Base-by-base conservation (phyloP, 2,329 filamentous ascomycete species). In the Lasiodiplodia gonubiensis region DNA sequence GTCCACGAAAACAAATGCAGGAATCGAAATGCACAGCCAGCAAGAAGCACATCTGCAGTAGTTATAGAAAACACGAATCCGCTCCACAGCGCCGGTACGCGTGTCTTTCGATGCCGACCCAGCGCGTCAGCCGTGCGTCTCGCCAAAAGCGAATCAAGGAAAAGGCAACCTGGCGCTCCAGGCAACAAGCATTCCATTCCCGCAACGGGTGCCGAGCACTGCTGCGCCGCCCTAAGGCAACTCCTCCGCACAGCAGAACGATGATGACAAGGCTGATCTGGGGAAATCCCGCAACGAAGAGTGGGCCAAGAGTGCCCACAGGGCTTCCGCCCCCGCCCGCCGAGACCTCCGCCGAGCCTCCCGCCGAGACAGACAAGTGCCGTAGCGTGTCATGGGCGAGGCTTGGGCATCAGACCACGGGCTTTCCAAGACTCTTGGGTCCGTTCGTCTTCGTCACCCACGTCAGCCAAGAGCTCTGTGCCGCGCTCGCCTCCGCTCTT, bases 331-430 rank as follows among this genome's bases (percentile, higher is more conserved):
- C 42, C 21, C 51, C 52, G 37, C 51, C 37, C 64, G 64, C 64
- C 64, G 23, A 66, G 64, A 49, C 53, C 64, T 66, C 64, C 64
- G 64, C 64, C 64, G 64, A 66, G 64, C 53, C 64, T 51, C 59
- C 59, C 59, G 59, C 59, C 55, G 23, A 60, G 55, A 37, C 55
- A 27, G 55, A 60, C 59, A 23, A 51, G 39, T 21, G 23, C 7
- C 55, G 3, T 60, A 8, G 6, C 35, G 42, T 33, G 30, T 18
- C 23, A 21, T n/a, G 18, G 30, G 30, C 46, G 57, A 42, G 11
- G 25, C 18, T 35, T 37, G 18, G 18, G 21, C 21, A 18, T 25
- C 33, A 49, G 42, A n/a, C 37, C n/a, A 21, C 27, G 27, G 8
- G 35, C n/a, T 5, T 2, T 14, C 39, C 39, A 42, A 42, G 39